Conservation (phyloP, 495 filamentous ascomycete species). For the Tirmania nivea region DNA sequence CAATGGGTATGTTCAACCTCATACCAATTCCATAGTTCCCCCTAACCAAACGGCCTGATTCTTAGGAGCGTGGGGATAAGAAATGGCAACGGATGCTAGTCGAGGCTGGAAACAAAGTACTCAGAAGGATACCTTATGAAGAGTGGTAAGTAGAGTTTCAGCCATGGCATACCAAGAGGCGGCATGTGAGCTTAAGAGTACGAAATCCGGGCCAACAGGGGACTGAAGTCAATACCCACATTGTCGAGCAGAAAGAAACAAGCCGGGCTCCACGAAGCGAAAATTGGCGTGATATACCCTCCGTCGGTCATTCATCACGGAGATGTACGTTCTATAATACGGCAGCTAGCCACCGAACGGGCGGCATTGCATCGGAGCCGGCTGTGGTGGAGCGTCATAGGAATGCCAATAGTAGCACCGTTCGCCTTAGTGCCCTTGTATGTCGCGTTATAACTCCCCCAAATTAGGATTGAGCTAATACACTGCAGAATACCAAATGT, state of each 20-base stretch:
- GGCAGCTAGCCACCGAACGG: conserved; percentile 47
- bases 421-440: conserved; percentile 70
- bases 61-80: conserved; percentile 62
- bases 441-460: conserved; percentile 16
- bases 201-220: conserved; percentile 21
- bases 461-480: not conserved
- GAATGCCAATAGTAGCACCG: conserved; percentile 67
- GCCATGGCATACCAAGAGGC: not conserved
- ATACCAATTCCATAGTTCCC: conserved; percentile 44
- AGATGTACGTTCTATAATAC: conserved; percentile 37
- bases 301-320: conserved; percentile 39
- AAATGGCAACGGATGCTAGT: conserved; percentile 79
- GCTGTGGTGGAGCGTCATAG: conserved; percentile 58
- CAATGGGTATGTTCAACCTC: conserved; percentile 16
- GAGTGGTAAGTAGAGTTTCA: conserved; percentile 40
- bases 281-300: conserved; percentile 61
- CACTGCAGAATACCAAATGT: conserved; percentile 2
- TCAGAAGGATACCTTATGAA: conserved; percentile 77
- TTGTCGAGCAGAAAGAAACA: conserved; percentile 42
- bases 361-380: conserved; percentile 52
- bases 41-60: conserved; percentile 53
- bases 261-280: conserved; percentile 39
- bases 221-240: conserved; percentile 79
- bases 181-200: not conserved
- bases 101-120: conserved; percentile 59